Evolutionary conservation across 331 rosid species (phyloP).

Genomic region (Pyracantha coccinea): DNA sequence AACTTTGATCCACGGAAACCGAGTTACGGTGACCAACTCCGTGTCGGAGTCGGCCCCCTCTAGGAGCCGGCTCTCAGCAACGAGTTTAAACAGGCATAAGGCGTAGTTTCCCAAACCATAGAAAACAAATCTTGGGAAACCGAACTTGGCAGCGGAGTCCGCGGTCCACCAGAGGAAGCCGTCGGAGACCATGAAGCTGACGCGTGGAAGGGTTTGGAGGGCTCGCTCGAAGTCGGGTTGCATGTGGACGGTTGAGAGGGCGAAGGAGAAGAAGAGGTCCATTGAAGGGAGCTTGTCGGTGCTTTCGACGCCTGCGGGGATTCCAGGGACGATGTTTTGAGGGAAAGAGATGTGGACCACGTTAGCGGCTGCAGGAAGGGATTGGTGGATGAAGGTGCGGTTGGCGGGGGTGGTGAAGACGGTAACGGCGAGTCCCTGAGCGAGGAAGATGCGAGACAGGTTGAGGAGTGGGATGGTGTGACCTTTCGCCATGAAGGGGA

Average conservation of each 20-base stretch:
- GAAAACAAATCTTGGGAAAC: conserved; percentile 22
- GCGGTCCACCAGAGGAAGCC: conserved; percentile 69
- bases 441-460: conserved; percentile 36
- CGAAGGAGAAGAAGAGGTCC: conserved; percentile 26
- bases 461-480: conserved; percentile 66
- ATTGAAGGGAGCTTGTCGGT: conserved; percentile 42
- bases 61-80: background rate
- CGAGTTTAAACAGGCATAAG: fast-evolving
- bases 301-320: conserved; percentile 40
- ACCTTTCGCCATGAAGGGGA: conserved; percentile 71
- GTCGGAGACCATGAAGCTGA: conserved; percentile 52
- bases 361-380: conserved; percentile 22
- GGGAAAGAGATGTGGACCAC: conserved; percentile 35
- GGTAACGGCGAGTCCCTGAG: conserved; percentile 24
- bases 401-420: conserved; percentile 43
- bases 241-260: conserved; percentile 25
- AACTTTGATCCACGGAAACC: conserved; percentile 44
- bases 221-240: conserved; percentile 35
- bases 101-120: conserved; percentile 27
- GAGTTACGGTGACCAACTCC: conserved; percentile 15
- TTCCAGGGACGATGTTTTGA: background rate
- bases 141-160: conserved; percentile 31
- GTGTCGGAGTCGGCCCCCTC: conserved; percentile 1
- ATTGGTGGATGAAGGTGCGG: conserved; percentile 27
- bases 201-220: conserved; percentile 23